phyloP scores from a whole-genome alignment of 2,329 filamentous ascomycete species.

The Didymella arachidicola region DNA sequence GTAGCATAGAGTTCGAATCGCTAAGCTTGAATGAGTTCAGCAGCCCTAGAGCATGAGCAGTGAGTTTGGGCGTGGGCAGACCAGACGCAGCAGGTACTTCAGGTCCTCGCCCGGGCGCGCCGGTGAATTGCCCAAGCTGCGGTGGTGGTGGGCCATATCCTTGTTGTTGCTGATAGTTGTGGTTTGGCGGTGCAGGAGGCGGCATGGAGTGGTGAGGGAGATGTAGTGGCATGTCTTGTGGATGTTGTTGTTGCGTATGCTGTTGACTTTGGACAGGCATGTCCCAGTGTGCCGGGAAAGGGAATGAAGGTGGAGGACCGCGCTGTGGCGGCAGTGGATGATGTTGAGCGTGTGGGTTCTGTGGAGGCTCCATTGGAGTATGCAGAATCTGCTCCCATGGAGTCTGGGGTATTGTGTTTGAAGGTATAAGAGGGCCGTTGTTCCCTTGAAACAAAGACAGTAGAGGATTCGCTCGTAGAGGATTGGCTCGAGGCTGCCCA shows the following conservation, averaged over 20 bases:
- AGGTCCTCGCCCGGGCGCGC: conserved; percentile 49
- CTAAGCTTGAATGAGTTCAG: conserved; percentile 64
- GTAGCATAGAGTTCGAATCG: conserved; percentile 34
- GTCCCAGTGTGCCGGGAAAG: conserved; percentile 51
- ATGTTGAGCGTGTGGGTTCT: conserved; percentile 62
- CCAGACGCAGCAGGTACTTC: conserved; percentile 64
- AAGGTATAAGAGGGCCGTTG: conserved; percentile 26
- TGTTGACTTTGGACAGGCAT: conserved; percentile 34
- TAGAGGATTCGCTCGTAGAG: conserved; percentile 60
- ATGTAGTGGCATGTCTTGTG: conserved; percentile 33
- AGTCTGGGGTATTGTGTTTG: conserved; percentile 47
- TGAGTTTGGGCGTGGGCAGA: conserved; percentile 66
- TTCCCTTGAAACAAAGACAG: conserved; percentile 61
- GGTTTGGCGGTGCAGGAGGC: conserved; percentile 29
- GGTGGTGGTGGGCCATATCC: conserved; percentile 46
- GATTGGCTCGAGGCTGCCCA: conserved; percentile 46
- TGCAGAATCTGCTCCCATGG: conserved; percentile 63
- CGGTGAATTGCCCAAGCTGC: conserved; percentile 40
- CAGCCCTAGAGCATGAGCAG: conserved; percentile 64
- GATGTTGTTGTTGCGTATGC: conserved; percentile 23
- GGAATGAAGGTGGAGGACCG: conserved; percentile 60
- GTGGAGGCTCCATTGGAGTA: conserved; percentile 63
- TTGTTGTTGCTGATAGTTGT: conserved; percentile 24
- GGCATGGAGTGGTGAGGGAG: conserved; percentile 33
- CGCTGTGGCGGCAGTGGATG: conserved; percentile 63